These are phyloP conservation scores for Eremothecium coryli DNA, from an alignment of 1,139 yeast species.

Conservation along the genomic window DNA sequence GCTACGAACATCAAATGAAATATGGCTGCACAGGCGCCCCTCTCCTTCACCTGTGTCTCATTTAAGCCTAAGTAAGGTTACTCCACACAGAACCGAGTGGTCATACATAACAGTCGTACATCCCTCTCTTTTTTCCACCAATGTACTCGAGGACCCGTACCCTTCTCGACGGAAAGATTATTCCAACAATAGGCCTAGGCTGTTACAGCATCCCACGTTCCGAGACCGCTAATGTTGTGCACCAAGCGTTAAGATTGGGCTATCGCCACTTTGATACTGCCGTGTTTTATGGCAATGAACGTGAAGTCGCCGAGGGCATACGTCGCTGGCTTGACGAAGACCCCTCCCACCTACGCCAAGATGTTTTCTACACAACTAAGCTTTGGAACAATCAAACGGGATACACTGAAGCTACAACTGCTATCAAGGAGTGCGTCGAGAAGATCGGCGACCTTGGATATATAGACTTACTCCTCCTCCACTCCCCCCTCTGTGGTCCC, in stretches of 20 bases:
- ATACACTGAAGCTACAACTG: slow-evolving; percentile 47
- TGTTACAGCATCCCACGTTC: slow-evolving; percentile 40
- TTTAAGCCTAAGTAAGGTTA: too few species aligned
- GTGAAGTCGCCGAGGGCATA: slow-evolving; percentile 44
- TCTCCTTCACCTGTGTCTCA: too few species aligned
- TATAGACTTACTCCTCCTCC: slow-evolving; percentile 45
- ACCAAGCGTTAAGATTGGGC: slow-evolving; percentile 49
- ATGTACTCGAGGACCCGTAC: slow-evolving; percentile 16
- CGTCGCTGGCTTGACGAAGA: slow-evolving; percentile 45
- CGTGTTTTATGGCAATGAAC: slow-evolving; percentile 47
- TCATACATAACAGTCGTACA: too few species aligned
- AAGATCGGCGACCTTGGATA: slow-evolving; percentile 41
- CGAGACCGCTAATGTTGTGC: slow-evolving; percentile 37
- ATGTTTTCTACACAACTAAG: slow-evolving; percentile 66
- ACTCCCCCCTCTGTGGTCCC: slow-evolving; percentile 52
- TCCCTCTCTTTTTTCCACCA: too few species aligned
- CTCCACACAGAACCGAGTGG: too few species aligned
- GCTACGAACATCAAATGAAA: too few species aligned
- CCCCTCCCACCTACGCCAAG: slow-evolving; percentile 42
- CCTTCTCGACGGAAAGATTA: slow-evolving; percentile 36
- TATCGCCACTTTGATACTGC: slow-evolving; percentile 68
- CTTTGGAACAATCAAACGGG: slow-evolving; percentile 53
- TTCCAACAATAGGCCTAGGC: slow-evolving; percentile 56
- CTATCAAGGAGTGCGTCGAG: slow-evolving; percentile 41
- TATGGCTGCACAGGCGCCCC: too few species aligned